phyloP scores from a whole-genome alignment of 1,284 basidiomycete species.

The Papiliotrema fonsecae region DNA sequence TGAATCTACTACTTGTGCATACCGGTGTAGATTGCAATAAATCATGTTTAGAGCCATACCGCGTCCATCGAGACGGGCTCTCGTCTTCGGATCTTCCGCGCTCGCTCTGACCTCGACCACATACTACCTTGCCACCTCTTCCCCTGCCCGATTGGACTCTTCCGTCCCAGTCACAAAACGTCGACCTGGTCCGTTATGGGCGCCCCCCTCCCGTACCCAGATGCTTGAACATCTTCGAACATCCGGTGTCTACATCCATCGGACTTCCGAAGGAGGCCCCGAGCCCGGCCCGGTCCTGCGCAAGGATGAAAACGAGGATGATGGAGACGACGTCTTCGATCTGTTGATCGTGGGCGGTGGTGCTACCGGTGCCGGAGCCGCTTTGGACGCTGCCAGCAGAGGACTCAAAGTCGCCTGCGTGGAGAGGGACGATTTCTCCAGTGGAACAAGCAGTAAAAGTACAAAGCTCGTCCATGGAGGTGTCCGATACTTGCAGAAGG shows the following conservation, averaged over 20 bases:
- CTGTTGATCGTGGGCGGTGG: constrained; percentile 84
- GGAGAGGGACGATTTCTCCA: constrained; percentile 86
- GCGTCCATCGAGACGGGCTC: constrained; percentile 14
- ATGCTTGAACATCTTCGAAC: constrained; percentile 50
- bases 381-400: constrained; percentile 86
- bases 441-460: constrained; percentile 92
- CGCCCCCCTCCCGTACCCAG: constrained; percentile 49
- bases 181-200: constrained; percentile 49
- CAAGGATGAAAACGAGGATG: constrained; percentile 25
- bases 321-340: constrained; percentile 64
- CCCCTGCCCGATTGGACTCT: constrained; percentile 22
- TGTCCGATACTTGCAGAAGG: constrained; percentile 95
- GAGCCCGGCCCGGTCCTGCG: constrained; percentile 28
- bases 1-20: no score
- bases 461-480: constrained; percentile 98
- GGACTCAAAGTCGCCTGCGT: constrained; percentile 91
- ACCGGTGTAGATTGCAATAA: no score
- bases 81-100: constrained; percentile 20
- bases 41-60: constrained; percentile 31
- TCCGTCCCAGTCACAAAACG: constrained; percentile 29
- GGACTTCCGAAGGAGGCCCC: constrained; percentile 32
- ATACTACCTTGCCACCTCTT: constrained; percentile 17
- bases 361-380: constrained; percentile 90
- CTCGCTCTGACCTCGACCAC: constrained; percentile 24
- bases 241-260: constrained; percentile 39